Evolutionary conservation across 306 rosid genomes (phyloP), one percentile per base, ranked within the genome.

Genomic region (Vicia faba): DNA sequence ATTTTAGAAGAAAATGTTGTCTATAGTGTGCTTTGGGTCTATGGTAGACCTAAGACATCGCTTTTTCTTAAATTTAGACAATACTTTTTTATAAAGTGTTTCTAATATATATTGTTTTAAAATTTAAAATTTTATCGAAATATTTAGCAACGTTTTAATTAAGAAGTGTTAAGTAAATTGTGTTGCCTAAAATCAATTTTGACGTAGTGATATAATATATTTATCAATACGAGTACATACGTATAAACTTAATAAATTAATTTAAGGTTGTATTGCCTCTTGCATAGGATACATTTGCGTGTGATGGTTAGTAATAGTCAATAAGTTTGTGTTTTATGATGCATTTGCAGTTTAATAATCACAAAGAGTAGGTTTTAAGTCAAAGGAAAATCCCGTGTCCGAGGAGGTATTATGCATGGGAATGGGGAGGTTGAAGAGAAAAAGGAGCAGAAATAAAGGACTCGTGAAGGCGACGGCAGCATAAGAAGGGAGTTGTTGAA

Each of bases 391-490:
- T 80, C 85, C 95, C 38, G 13, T 55, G 77, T 70, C 55, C 86
- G 36, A 86, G 96, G 85, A 80, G 69, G 65, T 4, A 51, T 36
- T 33, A 59, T 64, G 85, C 72, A 80, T 66, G 62, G 77, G 44
- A 65, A 35, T 26, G 28, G 3, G 56, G 26, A 49, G 28, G 11
- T 56, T 36, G 49, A 55, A 64, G 53, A 75, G 39, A 66, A 43
- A 59, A 65, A 57, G 35, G 54, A 29, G 69, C 69, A 65, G 59
- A 74, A 80, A 69, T 74, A 87, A 80, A 87, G 83, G 90, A 80
- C 97, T 84, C 91, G 97, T 90, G 96, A 90, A 90, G 95, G 92
- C 92, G 81, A 95, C 96, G 97, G 96, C 86, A 83, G 83, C 70
- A 25, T 11, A 39, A 11, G n/a, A 36, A 69, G 61, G 50, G 13